Evolutionary conservation across 1,139 yeast species (phyloP), one percentile per base, ranked within the genome.

Genomic region (Suhomyces wounanorum): DNA sequence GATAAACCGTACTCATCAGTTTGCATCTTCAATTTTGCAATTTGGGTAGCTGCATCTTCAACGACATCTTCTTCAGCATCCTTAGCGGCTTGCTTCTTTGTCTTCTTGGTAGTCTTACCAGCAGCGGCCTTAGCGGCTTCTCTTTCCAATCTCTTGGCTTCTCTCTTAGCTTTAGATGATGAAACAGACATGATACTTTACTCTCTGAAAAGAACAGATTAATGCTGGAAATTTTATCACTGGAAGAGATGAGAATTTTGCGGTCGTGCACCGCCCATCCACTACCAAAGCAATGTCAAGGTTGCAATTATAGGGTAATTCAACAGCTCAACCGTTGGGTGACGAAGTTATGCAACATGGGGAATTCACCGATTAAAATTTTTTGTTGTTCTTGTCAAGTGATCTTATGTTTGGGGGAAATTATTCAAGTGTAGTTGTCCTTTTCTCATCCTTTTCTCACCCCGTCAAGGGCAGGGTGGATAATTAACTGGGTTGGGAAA

Each of bases 81-180:
- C 67, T 77, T 77, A 54, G 77, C 79, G 43, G 75, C 75, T 66
- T 77, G 81, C 70, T 81, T 83, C 65, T 78, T 72, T 66, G 83
- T 81, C 62, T 78, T 74, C 70, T 81, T 85, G 73, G 86, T 81
- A 62, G 87, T 72, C 70, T 87, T 88, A 65, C 94, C 92, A 52
- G 79, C 83, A 52, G 90, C 87, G 51, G 83, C 81, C 72, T 85
- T 87, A 71, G 85, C 85, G 58, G 81, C 81, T 62, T 77, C 81
- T 68, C 77, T 79, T 61, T 75, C 81, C 61, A 79, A 75, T 63
- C 82, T 83, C 72, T 84, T 85, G 64, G 92, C 96, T 64, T 92
- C 97, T 87, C 99, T 89, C 78, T 92, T 94, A 57, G 98, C 98
- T 73, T 94, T 94, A 30, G 97, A 91, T 59, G 97, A 83, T 51